Base-by-base conservation (phyloP, 495 filamentous ascomycete genomes). In the Coniosporium apollinis region DNA sequence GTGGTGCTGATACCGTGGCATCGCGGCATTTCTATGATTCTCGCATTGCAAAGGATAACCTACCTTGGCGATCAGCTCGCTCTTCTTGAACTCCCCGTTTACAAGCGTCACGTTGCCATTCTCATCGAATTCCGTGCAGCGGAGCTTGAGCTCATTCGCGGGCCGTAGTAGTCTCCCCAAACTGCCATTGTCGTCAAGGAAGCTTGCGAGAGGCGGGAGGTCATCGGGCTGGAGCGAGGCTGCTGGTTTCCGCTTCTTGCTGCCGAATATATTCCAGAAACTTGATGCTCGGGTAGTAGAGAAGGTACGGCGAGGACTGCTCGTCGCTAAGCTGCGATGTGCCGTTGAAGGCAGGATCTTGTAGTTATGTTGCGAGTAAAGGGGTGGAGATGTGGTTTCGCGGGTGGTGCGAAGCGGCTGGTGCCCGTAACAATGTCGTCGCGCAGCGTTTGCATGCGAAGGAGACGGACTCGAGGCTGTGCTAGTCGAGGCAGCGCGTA, bases 1-100 rank as follows among this genome's bases (percentile, higher is more conserved):
- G n/a, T n/a, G n/a, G n/a, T n/a, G n/a, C n/a, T n/a, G n/a, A n/a
- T n/a, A n/a, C n/a, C n/a, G n/a, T n/a, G n/a, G n/a, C n/a, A n/a
- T n/a, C n/a, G n/a, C n/a, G n/a, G n/a, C n/a, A n/a, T n/a, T 7
- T 10, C 6, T 26, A n/a, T 28, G 10, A n/a, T n/a, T 15, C 9
- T 20, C 5, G n/a, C n/a, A n/a, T n/a, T n/a, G n/a, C n/a, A n/a
- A n/a, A n/a, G n/a, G n/a, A n/a, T n/a, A n/a, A n/a, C n/a, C n/a
- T 60, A 94, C 87, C 72, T 85, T 97, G 22, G 85, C 83, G 50
- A 92, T 96, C 6, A 97, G 65, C 58, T 97, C 89, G 43, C 70
- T 81, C 65, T 96, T 97, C 58, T 86, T 87, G 56, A 94, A 93
- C 55, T 97, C 89, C 34, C 86, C 86, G 56, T 85, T 89, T 7